Evolutionary conservation across 2,329 filamentous ascomycete species (phyloP).

Genomic region (Talaromyces rugulosus): DNA sequence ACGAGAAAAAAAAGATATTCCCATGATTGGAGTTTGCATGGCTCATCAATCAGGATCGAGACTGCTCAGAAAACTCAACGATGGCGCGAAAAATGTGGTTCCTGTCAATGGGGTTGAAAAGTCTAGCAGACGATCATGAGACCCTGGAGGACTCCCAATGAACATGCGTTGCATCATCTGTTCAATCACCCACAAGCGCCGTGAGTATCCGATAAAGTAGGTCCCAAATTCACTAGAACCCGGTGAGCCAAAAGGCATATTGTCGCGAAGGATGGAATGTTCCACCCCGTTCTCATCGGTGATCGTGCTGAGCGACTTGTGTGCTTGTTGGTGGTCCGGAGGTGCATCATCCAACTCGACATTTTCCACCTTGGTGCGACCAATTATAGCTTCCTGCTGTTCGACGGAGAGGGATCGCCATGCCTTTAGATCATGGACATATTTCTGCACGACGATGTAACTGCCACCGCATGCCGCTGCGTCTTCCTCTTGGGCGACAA

Average conservation of each 20-base stretch:
- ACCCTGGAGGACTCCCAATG: conserved; percentile 49
- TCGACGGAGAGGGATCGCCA: conserved; percentile 49
- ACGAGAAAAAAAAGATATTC: background rate
- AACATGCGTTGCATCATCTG: conserved; percentile 58
- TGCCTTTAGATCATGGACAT: conserved; percentile 48
- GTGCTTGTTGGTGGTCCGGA: conserved; percentile 43
- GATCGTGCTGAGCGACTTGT: conserved; percentile 55
- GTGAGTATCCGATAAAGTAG: conserved; percentile 56
- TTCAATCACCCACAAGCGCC: conserved; percentile 53
- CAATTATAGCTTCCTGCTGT: conserved; percentile 54
- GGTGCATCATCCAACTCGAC: conserved; percentile 52
- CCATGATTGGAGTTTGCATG: background rate
- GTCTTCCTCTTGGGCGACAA: conserved; percentile 37
- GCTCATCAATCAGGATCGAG: background rate
- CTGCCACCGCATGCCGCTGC: conserved; percentile 49
- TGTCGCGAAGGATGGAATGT: conserved; percentile 53
- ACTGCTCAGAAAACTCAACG: conserved; percentile 32
- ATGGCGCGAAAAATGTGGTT: conserved; percentile 52
- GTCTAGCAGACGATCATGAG: conserved; percentile 55
- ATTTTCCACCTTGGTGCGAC: conserved; percentile 56
- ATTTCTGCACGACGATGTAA: conserved; percentile 59
- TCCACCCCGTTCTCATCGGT: conserved; percentile 50
- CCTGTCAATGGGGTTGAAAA: conserved; percentile 53
- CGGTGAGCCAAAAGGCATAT: conserved; percentile 59
- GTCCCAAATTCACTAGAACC: conserved; percentile 51